These are phyloP conservation scores for Fusarium subtropicale DNA, from an alignment of 2,329 filamentous ascomycete genomes.

Conservation along the genomic window DNA sequence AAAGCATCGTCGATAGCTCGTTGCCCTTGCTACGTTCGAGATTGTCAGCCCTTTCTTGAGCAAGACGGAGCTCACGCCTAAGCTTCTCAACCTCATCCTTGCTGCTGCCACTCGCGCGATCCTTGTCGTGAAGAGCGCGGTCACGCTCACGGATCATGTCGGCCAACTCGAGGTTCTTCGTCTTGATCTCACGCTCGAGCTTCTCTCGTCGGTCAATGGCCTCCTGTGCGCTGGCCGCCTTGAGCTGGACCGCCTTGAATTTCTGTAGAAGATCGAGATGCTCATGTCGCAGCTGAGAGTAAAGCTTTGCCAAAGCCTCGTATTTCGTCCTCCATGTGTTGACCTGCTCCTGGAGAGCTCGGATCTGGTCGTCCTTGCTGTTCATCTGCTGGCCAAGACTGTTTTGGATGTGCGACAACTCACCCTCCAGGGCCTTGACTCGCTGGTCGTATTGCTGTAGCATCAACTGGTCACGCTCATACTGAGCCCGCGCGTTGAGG, in stretches of 20 bases:
- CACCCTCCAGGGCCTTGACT: slow-evolving; percentile 91
- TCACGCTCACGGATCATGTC: slow-evolving; percentile 99
- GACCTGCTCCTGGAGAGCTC: slow-evolving; percentile 92
- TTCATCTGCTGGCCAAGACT: slow-evolving; percentile 86
- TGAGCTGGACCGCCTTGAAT: slow-evolving; percentile 95
- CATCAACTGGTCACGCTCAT: slow-evolving; percentile 97
- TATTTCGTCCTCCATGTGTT: slow-evolving; percentile 99
- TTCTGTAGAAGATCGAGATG: slow-evolving; percentile 95
- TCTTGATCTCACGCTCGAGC: slow-evolving; percentile 97
- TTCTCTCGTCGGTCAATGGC: slow-evolving; percentile 95
- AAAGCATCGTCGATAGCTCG: slow-evolving; percentile 92
- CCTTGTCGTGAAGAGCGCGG: slow-evolving; percentile 91
- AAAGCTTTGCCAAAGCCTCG: slow-evolving; percentile 94
- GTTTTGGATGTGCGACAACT: slow-evolving; percentile 82
- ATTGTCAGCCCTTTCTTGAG: slow-evolving; percentile 90
- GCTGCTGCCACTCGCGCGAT: slow-evolving; percentile 84
- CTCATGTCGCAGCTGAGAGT: slow-evolving; percentile 94
- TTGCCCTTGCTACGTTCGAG: slow-evolving; percentile 93
- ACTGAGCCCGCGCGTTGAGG: slow-evolving; percentile 91
- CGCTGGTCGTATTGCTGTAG: slow-evolving; percentile 95
- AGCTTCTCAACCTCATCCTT: slow-evolving; percentile 96
- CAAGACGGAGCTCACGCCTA: slow-evolving; percentile 91
- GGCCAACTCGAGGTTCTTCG: slow-evolving; percentile 97
- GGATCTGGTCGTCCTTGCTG: slow-evolving; percentile 95
- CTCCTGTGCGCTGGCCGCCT: slow-evolving; percentile 96